Base-by-base conservation (phyloP, 2,329 filamentous ascomycete genomes). In the Diaporthe australafricana region DNA sequence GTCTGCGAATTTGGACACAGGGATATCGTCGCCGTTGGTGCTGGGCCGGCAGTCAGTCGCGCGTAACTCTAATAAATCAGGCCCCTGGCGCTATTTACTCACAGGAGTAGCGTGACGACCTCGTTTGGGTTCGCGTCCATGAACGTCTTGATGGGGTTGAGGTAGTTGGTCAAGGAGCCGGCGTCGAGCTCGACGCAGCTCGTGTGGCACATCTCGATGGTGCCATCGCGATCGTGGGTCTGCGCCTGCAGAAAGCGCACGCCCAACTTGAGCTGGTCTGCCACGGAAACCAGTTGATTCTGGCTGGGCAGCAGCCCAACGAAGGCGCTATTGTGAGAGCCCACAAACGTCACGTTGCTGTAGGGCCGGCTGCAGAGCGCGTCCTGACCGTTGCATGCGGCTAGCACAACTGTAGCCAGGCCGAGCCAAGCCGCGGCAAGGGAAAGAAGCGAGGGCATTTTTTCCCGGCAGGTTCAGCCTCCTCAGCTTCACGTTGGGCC, bases 281-380 rank as follows among this genome's bases (percentile, higher is more conserved):
- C 86, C 30, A 91, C 86, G 6, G 87, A 84, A 65, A 90, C 83
- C 73, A 88, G 87, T 77, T 93, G 91, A 79, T 92, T 91, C 72
- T 91, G 81, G 71, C 84, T 80, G 1, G 85, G 84, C 11, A 85
- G 76, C 65, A 83, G 75, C 50, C 91, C 89, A 50, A 91, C 87
- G 77, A 93, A 93, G 47, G 90, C 87, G 17, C 87, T 88, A 81
- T 93, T 87, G 81, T 93, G 92, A 8, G 91, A 85, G 30, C 90
- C 92, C 22, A 91, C 81, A 72, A 88, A 87, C n/a, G 87, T 87
- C 68, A 92, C 79, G 47, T 90, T 85, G 73, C 89, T 88, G 81
- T 92, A 92, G 52, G 79, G 81, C 48, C 87, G 86, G 60, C 79
- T 78, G 80, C 90, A 92, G 69, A 89, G 87, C 48, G 84, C 84